Conservation (phyloP, 2,329 filamentous ascomycete species). For the Scolecobasidium constrictum region DNA sequence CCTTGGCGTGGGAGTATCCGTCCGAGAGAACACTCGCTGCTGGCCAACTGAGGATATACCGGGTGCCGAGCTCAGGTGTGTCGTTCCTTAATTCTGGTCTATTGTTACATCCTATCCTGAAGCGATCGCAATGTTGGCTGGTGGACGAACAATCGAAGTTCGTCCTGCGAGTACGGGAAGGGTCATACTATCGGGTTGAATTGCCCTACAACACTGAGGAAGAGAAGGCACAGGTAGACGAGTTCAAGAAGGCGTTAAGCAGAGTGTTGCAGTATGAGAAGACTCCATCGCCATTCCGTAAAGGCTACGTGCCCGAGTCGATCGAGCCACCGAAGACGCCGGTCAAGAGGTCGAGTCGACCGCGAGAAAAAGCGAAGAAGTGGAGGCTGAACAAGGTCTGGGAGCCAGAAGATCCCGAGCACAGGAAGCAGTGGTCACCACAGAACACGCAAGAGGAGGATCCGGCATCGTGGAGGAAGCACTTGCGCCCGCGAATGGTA, state of each 20-base stretch:
- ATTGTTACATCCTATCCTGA: slow-evolving; percentile 75
- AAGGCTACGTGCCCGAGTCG: slow-evolving; percentile 63
- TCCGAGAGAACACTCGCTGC: slow-evolving; percentile 73
- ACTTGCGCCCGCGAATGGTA: slow-evolving; percentile 11
- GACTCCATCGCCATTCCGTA: slow-evolving; percentile 75
- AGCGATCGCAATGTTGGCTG: slow-evolving; percentile 88
- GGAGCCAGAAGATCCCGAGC: slow-evolving; percentile 31
- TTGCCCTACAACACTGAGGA: slow-evolving; percentile 55
- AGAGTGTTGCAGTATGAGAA: slow-evolving; percentile 76
- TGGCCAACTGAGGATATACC: slow-evolving; percentile 72
- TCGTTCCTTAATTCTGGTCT: slow-evolving; percentile 75
- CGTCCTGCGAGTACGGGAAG: slow-evolving; percentile 71
- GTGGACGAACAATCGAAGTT: slow-evolving; percentile 77
- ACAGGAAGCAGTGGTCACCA: slow-evolving; percentile 14
- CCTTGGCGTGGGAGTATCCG: slow-evolving; percentile 62
- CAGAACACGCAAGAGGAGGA: background rate
- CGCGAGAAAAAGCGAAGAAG: slow-evolving; percentile 29
- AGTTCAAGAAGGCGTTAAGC: slow-evolving; percentile 58
- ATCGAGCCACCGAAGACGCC: slow-evolving; percentile 54
- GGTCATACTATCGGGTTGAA: slow-evolving; percentile 86
- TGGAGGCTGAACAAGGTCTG: slow-evolving; percentile 37
- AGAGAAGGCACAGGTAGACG: slow-evolving; percentile 52
- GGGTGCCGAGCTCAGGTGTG: slow-evolving; percentile 66
- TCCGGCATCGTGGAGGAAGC: background rate
- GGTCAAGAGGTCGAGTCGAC: slow-evolving; percentile 49